Evolutionary conservation across 108 stramenopile species (phyloP).

Genomic region (Fistulifera solaris): DNA sequence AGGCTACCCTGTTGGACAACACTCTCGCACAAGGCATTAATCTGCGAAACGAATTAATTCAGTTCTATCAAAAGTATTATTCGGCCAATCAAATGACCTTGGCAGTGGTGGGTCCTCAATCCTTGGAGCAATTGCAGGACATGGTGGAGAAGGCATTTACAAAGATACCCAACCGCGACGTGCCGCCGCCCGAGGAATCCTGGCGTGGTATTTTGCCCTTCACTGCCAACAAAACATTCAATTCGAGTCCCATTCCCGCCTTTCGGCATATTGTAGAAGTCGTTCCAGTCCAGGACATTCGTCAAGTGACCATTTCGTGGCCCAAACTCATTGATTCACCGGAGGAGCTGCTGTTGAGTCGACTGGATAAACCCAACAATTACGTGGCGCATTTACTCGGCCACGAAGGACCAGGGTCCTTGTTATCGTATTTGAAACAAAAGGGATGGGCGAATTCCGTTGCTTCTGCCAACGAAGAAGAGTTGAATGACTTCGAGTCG

Average conservation of each 20-base stretch:
- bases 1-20: conserved; percentile 59
- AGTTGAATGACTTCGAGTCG: conserved; percentile 66
- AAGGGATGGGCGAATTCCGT: conserved; percentile 76
- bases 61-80: conserved; percentile 85
- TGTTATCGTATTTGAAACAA: conserved; percentile 69
- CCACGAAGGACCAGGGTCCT: conserved; percentile 80
- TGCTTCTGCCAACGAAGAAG: conserved; percentile 30
- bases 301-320: conserved; percentile 69
- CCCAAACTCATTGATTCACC: conserved; percentile 57
- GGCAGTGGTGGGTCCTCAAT: conserved; percentile 81
- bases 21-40: conserved; percentile 60
- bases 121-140: conserved; percentile 45
- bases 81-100: conserved; percentile 90
- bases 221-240: conserved; percentile 8
- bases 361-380: conserved; percentile 48
- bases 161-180: conserved; percentile 56
- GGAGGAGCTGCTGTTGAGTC: conserved; percentile 31
- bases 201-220: conserved; percentile 62
- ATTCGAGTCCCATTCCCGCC: conserved; percentile 43
- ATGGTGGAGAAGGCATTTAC: conserved; percentile 72
- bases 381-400: conserved; percentile 78
- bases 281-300: conserved; percentile 70
- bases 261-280: conserved; percentile 51
- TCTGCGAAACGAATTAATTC: conserved; percentile 76
- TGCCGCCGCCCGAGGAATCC: conserved; percentile 42